phyloP scores from a whole-genome alignment of 2,329 filamentous ascomycete species.

The Fusarium armeniacum region DNA sequence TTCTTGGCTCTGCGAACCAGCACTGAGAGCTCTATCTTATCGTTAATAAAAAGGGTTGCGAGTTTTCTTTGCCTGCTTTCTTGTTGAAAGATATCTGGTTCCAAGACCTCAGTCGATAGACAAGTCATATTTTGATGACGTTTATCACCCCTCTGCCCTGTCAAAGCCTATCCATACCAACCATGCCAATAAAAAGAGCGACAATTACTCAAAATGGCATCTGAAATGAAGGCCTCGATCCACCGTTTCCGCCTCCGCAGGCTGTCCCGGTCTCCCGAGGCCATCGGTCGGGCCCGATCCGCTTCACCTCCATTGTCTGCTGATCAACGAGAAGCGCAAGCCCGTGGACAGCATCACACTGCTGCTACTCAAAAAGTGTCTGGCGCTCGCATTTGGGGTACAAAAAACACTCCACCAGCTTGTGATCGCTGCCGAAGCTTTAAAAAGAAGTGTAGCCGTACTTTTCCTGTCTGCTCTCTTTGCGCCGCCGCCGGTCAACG shows the following conservation, averaged over 20 bases:
- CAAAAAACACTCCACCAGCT: constrained; percentile 44
- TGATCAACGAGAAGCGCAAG: constrained; percentile 44
- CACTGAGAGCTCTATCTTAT: constrained; percentile 13
- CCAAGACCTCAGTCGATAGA: background rate
- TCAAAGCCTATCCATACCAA: constrained; percentile 7
- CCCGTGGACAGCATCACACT: constrained; percentile 17
- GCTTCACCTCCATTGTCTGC: constrained; percentile 48
- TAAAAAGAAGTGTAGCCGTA: constrained; percentile 63
- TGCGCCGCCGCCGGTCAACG: constrained; percentile 57
- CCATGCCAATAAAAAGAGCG: constrained; percentile 26
- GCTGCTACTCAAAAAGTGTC: constrained; percentile 6
- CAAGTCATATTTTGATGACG: constrained; percentile 9
- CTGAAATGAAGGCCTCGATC: constrained; percentile 50
- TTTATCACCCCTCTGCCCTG: background rate
- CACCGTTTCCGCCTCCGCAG: constrained; percentile 48
- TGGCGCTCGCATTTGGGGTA: constrained; percentile 9
- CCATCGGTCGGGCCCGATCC: constrained; percentile 48
- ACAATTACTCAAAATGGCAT: constrained; percentile 44
- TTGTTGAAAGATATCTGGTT: constrained; percentile 8
- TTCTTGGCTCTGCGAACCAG: constrained; percentile 1
- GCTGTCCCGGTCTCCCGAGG: constrained; percentile 46
- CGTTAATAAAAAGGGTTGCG: constrained; percentile 13
- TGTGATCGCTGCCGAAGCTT: constrained; percentile 61
- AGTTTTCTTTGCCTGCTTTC: constrained; percentile 1
- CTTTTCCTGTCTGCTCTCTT: constrained; percentile 57